phyloP scores from a whole-genome alignment of 139 green algal genomes.

The Trebouxia sp. region DNA sequence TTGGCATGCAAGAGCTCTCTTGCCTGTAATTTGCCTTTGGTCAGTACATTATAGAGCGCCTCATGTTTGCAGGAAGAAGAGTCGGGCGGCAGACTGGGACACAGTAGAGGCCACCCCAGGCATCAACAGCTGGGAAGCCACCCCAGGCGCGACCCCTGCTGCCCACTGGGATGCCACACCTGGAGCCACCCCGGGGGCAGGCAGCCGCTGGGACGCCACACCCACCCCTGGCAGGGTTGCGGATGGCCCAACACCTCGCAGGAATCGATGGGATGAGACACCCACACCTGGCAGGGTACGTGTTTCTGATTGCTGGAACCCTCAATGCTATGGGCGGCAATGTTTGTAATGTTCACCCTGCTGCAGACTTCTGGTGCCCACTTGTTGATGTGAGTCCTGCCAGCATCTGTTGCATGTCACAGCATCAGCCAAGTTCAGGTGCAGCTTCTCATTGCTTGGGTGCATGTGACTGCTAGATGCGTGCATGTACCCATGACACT shows the following conservation, averaged over 20 bases:
- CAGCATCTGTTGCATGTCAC: no score
- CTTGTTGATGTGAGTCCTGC: no score
- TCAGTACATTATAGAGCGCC: no score
- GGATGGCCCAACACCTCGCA: constrained; percentile 34
- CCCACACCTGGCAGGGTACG: constrained; percentile 37
- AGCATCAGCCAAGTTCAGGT: no score
- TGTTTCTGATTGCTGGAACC: neutral
- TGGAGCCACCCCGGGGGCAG: constrained; percentile 33
- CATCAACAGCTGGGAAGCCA: constrained; percentile 77
- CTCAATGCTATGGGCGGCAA: neutral
- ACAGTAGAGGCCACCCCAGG: constrained; percentile 74
- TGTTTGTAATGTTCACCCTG: neutral
- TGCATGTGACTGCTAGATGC: no score
- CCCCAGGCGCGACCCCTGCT: constrained; percentile 73
- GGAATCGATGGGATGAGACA: constrained; percentile 79
- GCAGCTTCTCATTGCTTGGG: no score
- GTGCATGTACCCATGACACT: no score
- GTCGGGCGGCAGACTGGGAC: constrained; percentile 87
- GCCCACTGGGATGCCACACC: constrained; percentile 62
- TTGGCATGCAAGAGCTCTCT: no score
- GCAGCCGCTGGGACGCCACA: constrained; percentile 69
- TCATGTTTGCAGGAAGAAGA: constrained; percentile 52
- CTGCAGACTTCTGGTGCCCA: no score
- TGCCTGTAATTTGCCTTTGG: no score
- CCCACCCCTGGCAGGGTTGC: constrained; percentile 41